Evolutionary conservation across 257 asterid genomes (phyloP), one percentile per base, ranked within the genome.

Genomic region (Schizonepeta tenuifolia): DNA sequence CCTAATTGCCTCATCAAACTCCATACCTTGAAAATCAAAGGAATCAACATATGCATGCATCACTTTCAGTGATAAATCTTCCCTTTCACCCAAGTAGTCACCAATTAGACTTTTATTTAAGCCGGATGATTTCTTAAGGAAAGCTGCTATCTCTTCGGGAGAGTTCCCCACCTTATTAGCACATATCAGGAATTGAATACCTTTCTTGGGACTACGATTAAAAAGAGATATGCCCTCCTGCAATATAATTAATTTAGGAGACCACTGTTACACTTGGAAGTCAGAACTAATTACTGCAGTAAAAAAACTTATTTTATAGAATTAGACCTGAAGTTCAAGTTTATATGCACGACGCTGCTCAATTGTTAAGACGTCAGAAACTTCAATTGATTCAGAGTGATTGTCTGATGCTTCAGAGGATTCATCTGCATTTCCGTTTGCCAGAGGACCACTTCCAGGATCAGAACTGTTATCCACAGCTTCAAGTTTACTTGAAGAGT

Each of bases 261-360:
- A 57, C 50, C 60, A 35, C n/a, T 71, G 49, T 72, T 35, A 61
- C 18, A 20, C 41, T 35, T 33, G 31, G 40, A 49, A 56, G n/a
- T 51, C 56, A 6, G 41, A 81, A 77, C 63, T 47, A 70, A 38
- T 50, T 31, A 70, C 15, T 33, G 56, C 21, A 74, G 60, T 59
- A 69, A 56, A 18, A 65, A 75, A 69, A 72, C 18, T 63, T 76
- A 55, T 56, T 15, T 20, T 61, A 81, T 62, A 44, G 57, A 75
- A 76, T 56, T 46, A 72, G 82, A 89, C 99, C 97, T 95, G 99
- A 86, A 95, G 96, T 75, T 95, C 99, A 83, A 92, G 97, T 75
- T 95, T 95, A 83, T 90, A 92, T 66, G 99, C 98, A 75, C 99
- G 98, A 9, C 97, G 98, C 86, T 92, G 99, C 89, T 92, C 97